Percentiles rank a stretch among this genome's conserved stretches.
Conservation (phyloP, 768 basidiomycete species). For the Hericium rajendrae region DNA sequence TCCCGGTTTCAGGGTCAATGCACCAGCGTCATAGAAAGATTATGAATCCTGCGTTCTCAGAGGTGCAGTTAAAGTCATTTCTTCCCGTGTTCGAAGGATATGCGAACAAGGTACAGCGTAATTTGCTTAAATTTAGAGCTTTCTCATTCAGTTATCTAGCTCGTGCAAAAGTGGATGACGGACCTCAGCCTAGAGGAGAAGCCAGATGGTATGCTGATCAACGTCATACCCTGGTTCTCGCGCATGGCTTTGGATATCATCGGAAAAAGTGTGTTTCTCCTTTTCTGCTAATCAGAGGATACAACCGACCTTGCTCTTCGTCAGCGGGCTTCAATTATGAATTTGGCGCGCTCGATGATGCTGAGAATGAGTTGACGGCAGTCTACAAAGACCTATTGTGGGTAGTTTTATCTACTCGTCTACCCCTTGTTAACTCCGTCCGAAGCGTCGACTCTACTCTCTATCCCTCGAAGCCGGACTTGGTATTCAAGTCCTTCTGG, state of each 20-base stretch:
- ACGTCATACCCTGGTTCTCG: slow-evolving; percentile 17
- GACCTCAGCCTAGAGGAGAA: slow-evolving; percentile 5
- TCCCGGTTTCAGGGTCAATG: slow-evolving; percentile 7
- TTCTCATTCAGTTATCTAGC: not conserved
- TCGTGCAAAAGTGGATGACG: slow-evolving; percentile 19
- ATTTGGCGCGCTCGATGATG: slow-evolving; percentile 9
- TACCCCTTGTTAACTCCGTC: not conserved
- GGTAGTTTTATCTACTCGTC: not conserved
- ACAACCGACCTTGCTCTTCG: not conserved
- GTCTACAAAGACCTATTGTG: slow-evolving; percentile 9
- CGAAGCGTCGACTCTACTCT: slow-evolving; percentile 8
- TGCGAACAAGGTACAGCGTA: slow-evolving; percentile 11
- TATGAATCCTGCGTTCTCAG: slow-evolving; percentile 17
- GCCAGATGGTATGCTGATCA: slow-evolving; percentile 6
- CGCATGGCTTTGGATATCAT: slow-evolving; percentile 20
- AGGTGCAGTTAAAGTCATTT: slow-evolving; percentile 15
- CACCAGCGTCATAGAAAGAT: slow-evolving; percentile 18
- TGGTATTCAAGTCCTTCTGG: slow-evolving; percentile 10
- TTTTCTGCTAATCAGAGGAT: not conserved
- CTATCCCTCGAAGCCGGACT: slow-evolving; percentile 7
- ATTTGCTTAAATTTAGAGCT: not conserved
- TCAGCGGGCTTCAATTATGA: slow-evolving; percentile 11
- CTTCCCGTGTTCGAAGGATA: slow-evolving; percentile 14
- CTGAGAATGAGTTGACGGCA: not conserved
- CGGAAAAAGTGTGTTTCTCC: slow-evolving; percentile 13